Evolutionary conservation across 176 grass and related monocot species (phyloP).

Genomic region (Musa acuminata): DNA sequence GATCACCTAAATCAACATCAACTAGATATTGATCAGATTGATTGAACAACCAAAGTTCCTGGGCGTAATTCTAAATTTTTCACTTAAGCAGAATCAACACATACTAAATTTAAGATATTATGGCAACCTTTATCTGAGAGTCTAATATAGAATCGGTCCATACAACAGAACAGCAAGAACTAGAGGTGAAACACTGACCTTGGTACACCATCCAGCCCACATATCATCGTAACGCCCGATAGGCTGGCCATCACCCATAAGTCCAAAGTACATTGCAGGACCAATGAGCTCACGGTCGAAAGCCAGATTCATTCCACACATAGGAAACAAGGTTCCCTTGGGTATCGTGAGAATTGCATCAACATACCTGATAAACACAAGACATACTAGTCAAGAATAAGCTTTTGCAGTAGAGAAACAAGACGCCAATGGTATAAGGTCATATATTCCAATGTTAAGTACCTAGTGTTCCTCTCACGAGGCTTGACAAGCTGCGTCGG

Average conservation of each 20-base stretch:
- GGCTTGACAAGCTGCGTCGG: slow-evolving; percentile 3
- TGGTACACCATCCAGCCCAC: slow-evolving; percentile 4
- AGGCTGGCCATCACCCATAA: slow-evolving; percentile 7
- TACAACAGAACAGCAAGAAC: too few relatives aligned
- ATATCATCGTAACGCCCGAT: slow-evolving; percentile 5
- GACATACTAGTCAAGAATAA: not conserved
- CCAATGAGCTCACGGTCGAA: slow-evolving; percentile 9
- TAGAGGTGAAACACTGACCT: not conserved
- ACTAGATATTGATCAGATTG: not conserved
- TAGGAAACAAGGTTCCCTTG: slow-evolving; percentile 7
- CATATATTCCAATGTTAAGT: not conserved
- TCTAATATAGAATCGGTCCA: too few relatives aligned
- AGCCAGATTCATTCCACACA: slow-evolving; percentile 2
- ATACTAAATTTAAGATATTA: too few relatives aligned
- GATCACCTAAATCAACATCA: not conserved
- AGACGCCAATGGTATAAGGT: not conserved
- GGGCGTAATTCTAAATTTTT: too few relatives aligned
- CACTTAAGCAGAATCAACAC: too few relatives aligned
- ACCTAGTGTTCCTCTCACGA: not conserved
- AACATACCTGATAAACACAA: not conserved
- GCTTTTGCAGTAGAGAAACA: not conserved
- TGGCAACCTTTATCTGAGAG: too few relatives aligned
- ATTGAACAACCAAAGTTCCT: too few relatives aligned
- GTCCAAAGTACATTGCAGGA: slow-evolving; percentile 10
- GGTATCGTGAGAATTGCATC: slow-evolving; percentile 3